A percentile compares a stretch with the other conserved stretches of the same genome.
These are phyloP conservation scores for barley (Hordeum vulgare) DNA, from an alignment of 176 grass and related monocot genomes.

Conservation along the genomic window DNA sequence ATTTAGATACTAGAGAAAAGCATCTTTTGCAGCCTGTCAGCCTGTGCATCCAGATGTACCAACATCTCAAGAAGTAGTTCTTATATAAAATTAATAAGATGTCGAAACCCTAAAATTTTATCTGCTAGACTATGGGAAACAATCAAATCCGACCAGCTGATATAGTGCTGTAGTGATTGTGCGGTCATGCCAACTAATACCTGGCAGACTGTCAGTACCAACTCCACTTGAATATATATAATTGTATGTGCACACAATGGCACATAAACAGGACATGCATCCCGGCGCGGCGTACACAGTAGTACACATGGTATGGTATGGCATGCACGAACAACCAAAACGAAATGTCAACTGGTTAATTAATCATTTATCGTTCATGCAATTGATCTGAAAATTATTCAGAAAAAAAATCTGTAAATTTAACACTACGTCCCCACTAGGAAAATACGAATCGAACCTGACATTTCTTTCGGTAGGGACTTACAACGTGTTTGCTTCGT, in stretches of 20 bases:
- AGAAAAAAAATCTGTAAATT: no score
- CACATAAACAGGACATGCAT: background rate
- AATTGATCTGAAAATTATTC: background rate
- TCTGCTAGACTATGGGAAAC: no score
- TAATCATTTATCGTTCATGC: background rate
- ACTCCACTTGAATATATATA: background rate
- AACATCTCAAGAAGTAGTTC: no score
- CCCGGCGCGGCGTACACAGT: background rate
- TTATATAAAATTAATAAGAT: background rate
- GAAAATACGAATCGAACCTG: no score
- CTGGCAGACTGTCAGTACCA: background rate
- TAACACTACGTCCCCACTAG: no score
- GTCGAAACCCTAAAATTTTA: background rate
- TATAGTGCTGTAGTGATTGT: no score
- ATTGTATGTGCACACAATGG: background rate
- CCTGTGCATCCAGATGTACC: background rate
- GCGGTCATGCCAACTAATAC: no score
- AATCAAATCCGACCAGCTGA: no score
- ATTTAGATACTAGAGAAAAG: background rate
- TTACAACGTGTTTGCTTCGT: no score
- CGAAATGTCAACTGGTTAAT: background rate
- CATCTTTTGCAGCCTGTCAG: background rate
- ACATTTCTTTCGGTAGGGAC: no score
- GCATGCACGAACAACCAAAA: background rate
- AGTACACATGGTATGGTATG: background rate